Evolutionary conservation across 1,139 yeast species (phyloP).

Genomic region (Chernovozyma sophiae-reginae): DNA sequence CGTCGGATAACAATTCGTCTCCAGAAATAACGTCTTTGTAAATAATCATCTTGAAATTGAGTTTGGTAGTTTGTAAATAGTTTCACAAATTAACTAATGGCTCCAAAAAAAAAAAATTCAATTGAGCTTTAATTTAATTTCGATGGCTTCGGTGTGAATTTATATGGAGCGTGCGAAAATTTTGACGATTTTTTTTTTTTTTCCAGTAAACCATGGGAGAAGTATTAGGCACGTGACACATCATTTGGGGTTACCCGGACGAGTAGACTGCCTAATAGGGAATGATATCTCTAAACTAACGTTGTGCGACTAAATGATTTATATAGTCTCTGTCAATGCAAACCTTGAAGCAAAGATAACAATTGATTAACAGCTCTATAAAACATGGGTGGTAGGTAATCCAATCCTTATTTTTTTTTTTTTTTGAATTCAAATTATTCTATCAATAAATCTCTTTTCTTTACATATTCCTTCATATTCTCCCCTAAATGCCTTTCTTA

Average conservation of each 20-base stretch:
- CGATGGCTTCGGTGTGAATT: not conserved
- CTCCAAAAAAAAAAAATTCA: not conserved
- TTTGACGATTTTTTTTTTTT: not conserved
- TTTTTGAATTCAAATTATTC: not conserved
- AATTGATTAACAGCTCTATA: too few species aligned
- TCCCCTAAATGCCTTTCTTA: conserved; percentile 50
- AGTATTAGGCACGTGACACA: too few species aligned
- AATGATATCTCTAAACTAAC: too few species aligned
- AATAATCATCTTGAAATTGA: conserved; percentile 32
- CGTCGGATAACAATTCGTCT: conserved; percentile 97
- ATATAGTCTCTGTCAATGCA: too few species aligned
- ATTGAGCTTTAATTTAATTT: not conserved
- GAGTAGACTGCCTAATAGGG: conserved; percentile 1
- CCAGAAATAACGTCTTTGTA: conserved; percentile 76
- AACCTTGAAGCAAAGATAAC: not conserved
- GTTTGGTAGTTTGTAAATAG: too few species aligned
- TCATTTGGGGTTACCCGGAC: conserved; percentile 1
- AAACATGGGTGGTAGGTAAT: not conserved
- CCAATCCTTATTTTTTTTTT: too few species aligned
- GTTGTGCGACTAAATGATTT: too few species aligned
- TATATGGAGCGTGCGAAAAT: not conserved
- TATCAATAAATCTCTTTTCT: not conserved
- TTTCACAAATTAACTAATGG: not conserved
- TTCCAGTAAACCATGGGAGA: too few species aligned
- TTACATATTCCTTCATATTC: not conserved